Conservation (phyloP, 2,329 filamentous ascomycete species). For the Trichophyton rubrum region DNA sequence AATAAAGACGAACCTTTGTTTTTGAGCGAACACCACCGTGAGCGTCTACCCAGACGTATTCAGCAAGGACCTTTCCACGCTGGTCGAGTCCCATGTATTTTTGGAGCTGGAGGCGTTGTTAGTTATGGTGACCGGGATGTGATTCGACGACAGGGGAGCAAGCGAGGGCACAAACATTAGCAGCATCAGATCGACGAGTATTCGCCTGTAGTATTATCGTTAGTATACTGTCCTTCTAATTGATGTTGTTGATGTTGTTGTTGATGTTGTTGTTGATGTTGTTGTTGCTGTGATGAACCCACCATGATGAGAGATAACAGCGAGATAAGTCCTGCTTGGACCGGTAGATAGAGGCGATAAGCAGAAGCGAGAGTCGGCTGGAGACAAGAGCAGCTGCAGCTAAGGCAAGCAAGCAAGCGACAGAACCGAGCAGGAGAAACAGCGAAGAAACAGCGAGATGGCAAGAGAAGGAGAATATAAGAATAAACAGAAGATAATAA, state of each 20-base stretch:
- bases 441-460: too few relatives aligned
- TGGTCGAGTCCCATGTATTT: conserved; percentile 90
- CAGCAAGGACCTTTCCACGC: conserved; percentile 76
- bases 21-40: conserved; percentile 79
- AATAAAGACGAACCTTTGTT: conserved; percentile 57
- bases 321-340: not conserved
- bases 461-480: too few relatives aligned
- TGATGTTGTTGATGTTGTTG: too few relatives aligned
- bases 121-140: conserved; percentile 7
- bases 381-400: not conserved
- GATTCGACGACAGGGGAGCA: not conserved
- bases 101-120: conserved; percentile 50
- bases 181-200: conserved; percentile 25
- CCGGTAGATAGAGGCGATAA: not conserved
- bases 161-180: conserved; percentile 26
- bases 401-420: not conserved
- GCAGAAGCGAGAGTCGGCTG: not conserved
- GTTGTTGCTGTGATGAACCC: too few relatives aligned
- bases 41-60: conserved; percentile 94
- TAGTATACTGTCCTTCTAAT: not conserved
- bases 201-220: conserved; percentile 16
- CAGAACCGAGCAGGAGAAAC: not conserved
- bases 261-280: too few relatives aligned
- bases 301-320: conserved; percentile 3
- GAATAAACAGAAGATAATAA: not conserved